Percentiles rank a stretch among this genome's conserved stretches.
phyloP scores from a whole-genome alignment of 2,329 filamentous ascomycete genomes.

The Botryotinia convoluta region DNA sequence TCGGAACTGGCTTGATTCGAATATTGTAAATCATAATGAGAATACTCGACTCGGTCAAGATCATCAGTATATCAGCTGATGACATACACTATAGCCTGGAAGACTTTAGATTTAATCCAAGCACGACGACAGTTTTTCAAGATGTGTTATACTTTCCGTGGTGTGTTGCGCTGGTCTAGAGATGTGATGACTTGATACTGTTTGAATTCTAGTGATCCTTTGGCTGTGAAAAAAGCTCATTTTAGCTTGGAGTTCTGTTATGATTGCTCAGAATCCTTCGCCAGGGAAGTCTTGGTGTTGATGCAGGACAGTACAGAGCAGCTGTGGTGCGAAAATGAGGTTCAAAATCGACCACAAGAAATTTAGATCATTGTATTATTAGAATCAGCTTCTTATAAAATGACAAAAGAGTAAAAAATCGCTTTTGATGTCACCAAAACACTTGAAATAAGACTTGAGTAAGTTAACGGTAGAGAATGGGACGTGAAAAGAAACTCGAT shows the following conservation, averaged over 20 bases:
- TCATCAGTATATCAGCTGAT: no score
- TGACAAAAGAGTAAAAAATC: neutral
- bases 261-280: neutral
- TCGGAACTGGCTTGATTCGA: neutral
- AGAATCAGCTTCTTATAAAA: no score
- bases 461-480: neutral
- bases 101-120: accelerated
- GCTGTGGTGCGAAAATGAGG: neutral
- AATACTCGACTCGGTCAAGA: no score
- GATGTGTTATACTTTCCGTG: no score
- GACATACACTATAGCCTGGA: neutral
- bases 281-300: neutral
- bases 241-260: no score
- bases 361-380: neutral
- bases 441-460: no score
- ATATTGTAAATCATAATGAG: no score
- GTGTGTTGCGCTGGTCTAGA: neutral
- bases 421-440: neutral
- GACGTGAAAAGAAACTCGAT: neutral
- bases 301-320: neutral
- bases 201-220: neutral
- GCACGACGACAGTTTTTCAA: neutral
- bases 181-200: neutral
- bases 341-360: neutral
- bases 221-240: neutral